phyloP scores from a whole-genome alignment of 345 rosid species.

The Syzygium oleosum region DNA sequence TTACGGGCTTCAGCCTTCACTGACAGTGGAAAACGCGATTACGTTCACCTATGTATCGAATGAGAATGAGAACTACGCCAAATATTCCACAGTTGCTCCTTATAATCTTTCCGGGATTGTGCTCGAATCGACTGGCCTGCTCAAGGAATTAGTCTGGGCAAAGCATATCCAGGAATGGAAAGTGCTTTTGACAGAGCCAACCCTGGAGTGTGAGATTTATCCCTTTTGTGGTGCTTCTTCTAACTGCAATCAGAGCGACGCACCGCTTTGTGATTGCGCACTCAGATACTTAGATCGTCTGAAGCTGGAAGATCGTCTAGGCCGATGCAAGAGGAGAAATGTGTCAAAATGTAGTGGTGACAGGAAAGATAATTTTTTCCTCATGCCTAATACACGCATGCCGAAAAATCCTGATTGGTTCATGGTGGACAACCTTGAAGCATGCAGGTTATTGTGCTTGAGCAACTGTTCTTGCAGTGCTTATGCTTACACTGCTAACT shows the following conservation, averaged over 20 bases:
- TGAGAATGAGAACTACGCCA: not conserved
- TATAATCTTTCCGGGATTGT: not conserved
- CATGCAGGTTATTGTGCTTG: conserved; percentile 17
- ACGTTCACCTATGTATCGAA: not conserved
- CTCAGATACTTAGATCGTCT: not conserved
- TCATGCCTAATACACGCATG: no score
- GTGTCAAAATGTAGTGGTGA: not conserved
- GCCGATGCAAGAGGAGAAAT: not conserved
- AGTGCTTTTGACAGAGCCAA: conserved; percentile 11
- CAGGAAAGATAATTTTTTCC: conserved; percentile 8
- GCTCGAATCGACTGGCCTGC: conserved; percentile 1
- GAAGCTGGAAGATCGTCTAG: not conserved
- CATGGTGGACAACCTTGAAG: not conserved
- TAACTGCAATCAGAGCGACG: not conserved
- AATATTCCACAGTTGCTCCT: not conserved
- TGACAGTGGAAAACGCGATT: fast-evolving
- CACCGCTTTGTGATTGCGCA: not conserved
- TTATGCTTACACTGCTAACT: conserved; percentile 7
- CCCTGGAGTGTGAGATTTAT: conserved; percentile 4
- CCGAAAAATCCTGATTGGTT: not conserved
- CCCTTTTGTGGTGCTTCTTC: conserved; percentile 23
- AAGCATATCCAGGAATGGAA: conserved; percentile 4
- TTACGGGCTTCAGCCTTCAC: not conserved
- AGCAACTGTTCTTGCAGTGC: conserved; percentile 27
- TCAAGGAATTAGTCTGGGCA: conserved; percentile 1